These are phyloP conservation scores for Phytophthora vignae DNA, from an alignment of 352 stramenopile genomes.

Conservation along the genomic window DNA sequence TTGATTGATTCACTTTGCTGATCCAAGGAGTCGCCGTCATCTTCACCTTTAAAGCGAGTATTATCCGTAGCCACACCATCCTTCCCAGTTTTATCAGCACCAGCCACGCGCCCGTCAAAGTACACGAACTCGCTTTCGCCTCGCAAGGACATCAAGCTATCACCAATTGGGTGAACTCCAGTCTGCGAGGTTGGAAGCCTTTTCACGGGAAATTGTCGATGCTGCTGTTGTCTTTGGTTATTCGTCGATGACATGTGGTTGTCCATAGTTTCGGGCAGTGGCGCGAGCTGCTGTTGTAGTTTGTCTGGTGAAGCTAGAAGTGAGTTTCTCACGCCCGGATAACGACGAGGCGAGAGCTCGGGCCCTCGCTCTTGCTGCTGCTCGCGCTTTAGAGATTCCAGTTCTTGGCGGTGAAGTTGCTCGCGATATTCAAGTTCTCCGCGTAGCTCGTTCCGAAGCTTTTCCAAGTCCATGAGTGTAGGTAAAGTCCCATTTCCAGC, in stretches of 20 bases:
- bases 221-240: background rate
- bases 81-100: background rate
- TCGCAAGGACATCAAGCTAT: constrained; percentile 37
- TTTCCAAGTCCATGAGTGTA: constrained; percentile 65
- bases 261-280: background rate
- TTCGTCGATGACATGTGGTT: background rate
- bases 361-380: constrained; percentile 23
- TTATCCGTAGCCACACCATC: background rate
- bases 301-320: background rate
- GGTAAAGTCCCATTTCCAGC: constrained; percentile 22
- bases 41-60: background rate
- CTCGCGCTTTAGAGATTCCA: constrained; percentile 45
- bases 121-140: constrained; percentile 73
- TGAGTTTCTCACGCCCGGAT: constrained; percentile 13
- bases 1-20: constrained; percentile 19
- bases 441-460: constrained; percentile 58
- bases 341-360: constrained; percentile 3
- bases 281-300: background rate
- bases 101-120: constrained; percentile 45
- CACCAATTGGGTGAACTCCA: constrained; percentile 1
- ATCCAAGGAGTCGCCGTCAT: background rate
- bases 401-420: constrained; percentile 53
- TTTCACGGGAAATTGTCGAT: background rate
- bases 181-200: background rate
- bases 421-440: constrained; percentile 63